Evolutionary conservation across 1,139 yeast genomes (phyloP).

Genomic region (Geotrichum carabidarum): DNA sequence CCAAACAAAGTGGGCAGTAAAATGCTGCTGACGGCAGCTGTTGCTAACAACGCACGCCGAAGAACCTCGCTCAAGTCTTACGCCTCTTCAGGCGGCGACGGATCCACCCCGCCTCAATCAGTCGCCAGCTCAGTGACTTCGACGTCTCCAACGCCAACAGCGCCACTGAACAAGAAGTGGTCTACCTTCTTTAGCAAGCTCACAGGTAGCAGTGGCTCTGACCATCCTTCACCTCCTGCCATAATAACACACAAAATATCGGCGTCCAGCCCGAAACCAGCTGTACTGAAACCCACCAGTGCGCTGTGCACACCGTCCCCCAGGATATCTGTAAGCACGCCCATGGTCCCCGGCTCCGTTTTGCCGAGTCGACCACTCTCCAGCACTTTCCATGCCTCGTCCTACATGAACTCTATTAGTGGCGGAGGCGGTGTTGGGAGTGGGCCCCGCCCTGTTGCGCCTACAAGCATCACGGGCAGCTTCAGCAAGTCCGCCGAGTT

Average conservation of each 20-base stretch:
- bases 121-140: not conserved
- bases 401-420: not conserved
- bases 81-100: no score
- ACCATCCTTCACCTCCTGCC: not conserved
- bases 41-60: slow-evolving; percentile 17
- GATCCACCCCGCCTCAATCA: not conserved
- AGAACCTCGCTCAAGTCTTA: slow-evolving; percentile 3
- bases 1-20: slow-evolving; percentile 11
- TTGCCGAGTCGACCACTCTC: no score
- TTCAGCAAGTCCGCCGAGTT: no score
- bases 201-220: not conserved
- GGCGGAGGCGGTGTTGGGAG: not conserved
- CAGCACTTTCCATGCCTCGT: no score
- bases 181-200: slow-evolving; percentile 5
- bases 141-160: not conserved
- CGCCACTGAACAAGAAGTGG: not conserved
- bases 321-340: not conserved
- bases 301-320: not conserved
- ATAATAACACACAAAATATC: not conserved
- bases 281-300: not conserved
- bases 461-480: no score
- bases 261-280: not conserved
- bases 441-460: not conserved
- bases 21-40: slow-evolving; percentile 21
- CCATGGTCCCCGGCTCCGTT: not conserved